A percentile compares a stretch with the other conserved stretches of the same genome.
Evolutionary conservation across 352 stramenopile genomes (phyloP).

Genomic region (Phytophthora brassicae): DNA sequence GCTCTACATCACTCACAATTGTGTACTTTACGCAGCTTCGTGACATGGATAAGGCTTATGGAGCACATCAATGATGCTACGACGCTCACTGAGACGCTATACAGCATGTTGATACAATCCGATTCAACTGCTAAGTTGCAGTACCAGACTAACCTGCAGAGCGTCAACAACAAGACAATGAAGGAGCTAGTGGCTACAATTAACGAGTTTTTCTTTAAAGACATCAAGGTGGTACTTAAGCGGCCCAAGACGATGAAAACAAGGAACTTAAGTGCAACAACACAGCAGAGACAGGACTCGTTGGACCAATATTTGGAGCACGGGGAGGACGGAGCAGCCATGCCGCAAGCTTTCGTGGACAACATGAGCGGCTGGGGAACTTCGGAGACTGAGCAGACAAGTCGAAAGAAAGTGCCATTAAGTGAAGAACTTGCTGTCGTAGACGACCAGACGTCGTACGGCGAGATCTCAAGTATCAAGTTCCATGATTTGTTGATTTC

Average conservation of each 20-base stretch:
- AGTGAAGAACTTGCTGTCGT: not conserved
- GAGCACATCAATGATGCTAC: constrained; percentile 26
- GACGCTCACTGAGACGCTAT: constrained; percentile 16
- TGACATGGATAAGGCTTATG: constrained; percentile 41
- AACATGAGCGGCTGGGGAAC: constrained; percentile 38
- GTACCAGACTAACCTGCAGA: constrained; percentile 20
- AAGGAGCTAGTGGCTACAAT: constrained; percentile 19
- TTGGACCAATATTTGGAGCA: constrained; percentile 38
- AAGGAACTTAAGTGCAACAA: not conserved
- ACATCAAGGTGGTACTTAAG: constrained; percentile 31
- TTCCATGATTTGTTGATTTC: constrained; percentile 26
- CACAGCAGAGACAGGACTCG: constrained; percentile 15
- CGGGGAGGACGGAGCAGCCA: constrained; percentile 17
- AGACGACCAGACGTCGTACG: constrained; percentile 13
- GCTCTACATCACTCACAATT: constrained; percentile 4
- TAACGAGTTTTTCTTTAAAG: constrained; percentile 34
- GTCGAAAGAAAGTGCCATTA: not conserved
- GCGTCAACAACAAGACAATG: constrained; percentile 24
- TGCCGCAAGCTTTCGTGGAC: constrained; percentile 38
- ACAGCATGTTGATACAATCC: constrained; percentile 5
- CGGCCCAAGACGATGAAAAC: constrained; percentile 5
- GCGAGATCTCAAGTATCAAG: constrained; percentile 8
- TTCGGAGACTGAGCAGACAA: constrained; percentile 5
- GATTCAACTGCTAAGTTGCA: not conserved
- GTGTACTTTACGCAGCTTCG: constrained; percentile 21